Evolutionary conservation across 768 basidiomycete species (phyloP), one percentile per base, ranked within the genome.

Genomic region (Ephemerocybe angulata): DNA sequence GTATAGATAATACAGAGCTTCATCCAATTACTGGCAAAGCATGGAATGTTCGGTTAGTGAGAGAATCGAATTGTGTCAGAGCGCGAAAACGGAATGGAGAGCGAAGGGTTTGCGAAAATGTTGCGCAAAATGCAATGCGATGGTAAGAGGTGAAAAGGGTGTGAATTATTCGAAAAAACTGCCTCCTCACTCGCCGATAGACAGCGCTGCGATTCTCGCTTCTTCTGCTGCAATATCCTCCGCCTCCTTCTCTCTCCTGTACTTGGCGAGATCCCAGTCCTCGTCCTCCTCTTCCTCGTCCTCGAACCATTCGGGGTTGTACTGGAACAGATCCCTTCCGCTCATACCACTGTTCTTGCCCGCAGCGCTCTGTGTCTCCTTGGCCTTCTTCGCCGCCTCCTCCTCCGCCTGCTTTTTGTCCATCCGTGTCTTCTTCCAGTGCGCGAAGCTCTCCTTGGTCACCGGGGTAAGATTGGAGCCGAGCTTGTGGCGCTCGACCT

Each of bases 401-500:
- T 78, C 73, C 65, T 98, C 95, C 7, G 93, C 96, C 40, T 84
- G 77, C 70, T 98, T 98, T 84, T 98, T 98, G 77, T 93, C 84
- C 84, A 93, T 80, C 35, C 97, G 76, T 37, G 88, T 98, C 76
- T 87, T 88, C 75, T 98, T 98, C 97, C 97, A 99, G 47, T 81
- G 75, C 0, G 92, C 90, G 66, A 99, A 99, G 1, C 86, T 76
- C 66, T 99, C 97, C 0, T 79, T 82, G 1, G 94, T 98, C 4
- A 98, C 93, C 1, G 95, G 96, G 13, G 97, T 99, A 42, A 98
- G 75, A 63, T 90, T 90, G 13, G 83, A 28, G 27, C 93, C 92
- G 22, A 99, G 79, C 80, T 97, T 98, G 74, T 98, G 96, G 53
- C 97, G 86, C 86, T 98, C 96, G 48, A 93, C 92, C 74, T 99